phyloP scores from a whole-genome alignment of 2,329 filamentous ascomycete species.

The Aspergillus felis region DNA sequence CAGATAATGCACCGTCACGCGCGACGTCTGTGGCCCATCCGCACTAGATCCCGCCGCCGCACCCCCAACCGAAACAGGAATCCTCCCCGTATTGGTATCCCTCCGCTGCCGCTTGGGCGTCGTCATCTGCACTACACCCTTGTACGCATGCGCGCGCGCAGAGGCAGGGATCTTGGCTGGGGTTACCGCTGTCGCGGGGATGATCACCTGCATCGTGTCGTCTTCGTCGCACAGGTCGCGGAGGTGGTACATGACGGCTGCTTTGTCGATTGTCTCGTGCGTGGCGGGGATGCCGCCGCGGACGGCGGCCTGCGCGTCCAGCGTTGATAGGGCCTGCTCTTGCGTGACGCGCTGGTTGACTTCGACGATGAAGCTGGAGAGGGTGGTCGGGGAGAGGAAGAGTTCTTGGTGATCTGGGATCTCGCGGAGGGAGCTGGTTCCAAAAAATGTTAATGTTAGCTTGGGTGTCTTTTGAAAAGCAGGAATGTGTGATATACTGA shows the following conservation, averaged over 20 bases:
- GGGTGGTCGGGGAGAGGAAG: conserved; percentile 77
- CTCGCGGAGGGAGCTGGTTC: conserved; percentile 31
- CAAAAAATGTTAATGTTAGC: conserved; percentile 14
- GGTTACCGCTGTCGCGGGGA: conserved; percentile 55
- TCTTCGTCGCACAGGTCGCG: conserved; percentile 65
- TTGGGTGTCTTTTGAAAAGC: neutral
- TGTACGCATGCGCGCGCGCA: conserved; percentile 19
- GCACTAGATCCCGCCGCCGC: conserved; percentile 17
- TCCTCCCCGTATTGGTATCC: conserved; percentile 2
- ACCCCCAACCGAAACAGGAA: conserved; percentile 11
- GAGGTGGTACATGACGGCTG: conserved; percentile 53
- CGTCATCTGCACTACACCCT: conserved; percentile 26
- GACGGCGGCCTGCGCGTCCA: conserved; percentile 13
- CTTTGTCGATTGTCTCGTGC: conserved; percentile 58
- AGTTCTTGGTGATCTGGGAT: conserved; percentile 73
- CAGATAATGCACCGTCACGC: conserved; percentile 69
- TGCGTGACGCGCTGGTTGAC: conserved; percentile 72
- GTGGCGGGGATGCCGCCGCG: conserved; percentile 44
- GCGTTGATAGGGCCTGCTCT: conserved; percentile 21
- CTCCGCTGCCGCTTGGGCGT: conserved; percentile 14
- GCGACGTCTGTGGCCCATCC: conserved; percentile 21
- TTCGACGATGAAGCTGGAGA: conserved; percentile 84
- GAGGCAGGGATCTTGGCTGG: conserved; percentile 48
- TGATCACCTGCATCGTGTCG: conserved; percentile 64
- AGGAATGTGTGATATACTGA: conserved; percentile 13